These are phyloP conservation scores for Penicillium sp. DNA, from an alignment of 2,329 filamentous ascomycete genomes.

Conservation along the genomic window DNA sequence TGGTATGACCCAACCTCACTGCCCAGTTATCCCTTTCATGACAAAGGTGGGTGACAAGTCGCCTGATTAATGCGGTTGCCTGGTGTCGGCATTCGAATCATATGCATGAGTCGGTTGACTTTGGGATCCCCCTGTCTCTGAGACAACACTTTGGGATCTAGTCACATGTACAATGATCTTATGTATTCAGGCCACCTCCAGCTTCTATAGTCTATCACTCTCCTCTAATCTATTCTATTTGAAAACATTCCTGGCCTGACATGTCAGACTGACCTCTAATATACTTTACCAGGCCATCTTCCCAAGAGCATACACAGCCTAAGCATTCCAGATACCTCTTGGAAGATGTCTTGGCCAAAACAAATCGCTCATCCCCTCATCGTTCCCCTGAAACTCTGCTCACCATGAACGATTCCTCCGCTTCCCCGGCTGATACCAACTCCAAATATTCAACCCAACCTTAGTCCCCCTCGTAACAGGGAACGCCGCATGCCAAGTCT, in stretches of 20 bases:
- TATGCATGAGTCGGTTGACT: slow-evolving; percentile 4
- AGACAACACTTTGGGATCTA: background rate
- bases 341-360: slow-evolving; percentile 5
- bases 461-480: slow-evolving; percentile 58
- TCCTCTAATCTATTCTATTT: slow-evolving; percentile 1
- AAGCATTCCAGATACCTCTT: slow-evolving; percentile 8
- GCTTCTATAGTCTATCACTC: background rate
- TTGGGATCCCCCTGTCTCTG: background rate
- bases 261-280: background rate
- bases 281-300: background rate
- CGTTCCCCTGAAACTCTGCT: background rate
- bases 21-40: background rate
- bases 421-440: slow-evolving; percentile 53
- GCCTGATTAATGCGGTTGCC: slow-evolving; percentile 11
- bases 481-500: slow-evolving; percentile 62
- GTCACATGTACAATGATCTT: background rate
- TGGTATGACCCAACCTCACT: slow-evolving; percentile 14
- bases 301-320: background rate
- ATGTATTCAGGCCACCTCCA: background rate
- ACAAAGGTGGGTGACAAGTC: background rate
- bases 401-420: slow-evolving; percentile 10
- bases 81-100: background rate
- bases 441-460: slow-evolving; percentile 65
- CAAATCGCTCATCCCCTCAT: background rate
- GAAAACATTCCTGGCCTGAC: background rate